Conservation (phyloP, 2,329 filamentous ascomycete genomes). For the Xylaria polymorpha region DNA sequence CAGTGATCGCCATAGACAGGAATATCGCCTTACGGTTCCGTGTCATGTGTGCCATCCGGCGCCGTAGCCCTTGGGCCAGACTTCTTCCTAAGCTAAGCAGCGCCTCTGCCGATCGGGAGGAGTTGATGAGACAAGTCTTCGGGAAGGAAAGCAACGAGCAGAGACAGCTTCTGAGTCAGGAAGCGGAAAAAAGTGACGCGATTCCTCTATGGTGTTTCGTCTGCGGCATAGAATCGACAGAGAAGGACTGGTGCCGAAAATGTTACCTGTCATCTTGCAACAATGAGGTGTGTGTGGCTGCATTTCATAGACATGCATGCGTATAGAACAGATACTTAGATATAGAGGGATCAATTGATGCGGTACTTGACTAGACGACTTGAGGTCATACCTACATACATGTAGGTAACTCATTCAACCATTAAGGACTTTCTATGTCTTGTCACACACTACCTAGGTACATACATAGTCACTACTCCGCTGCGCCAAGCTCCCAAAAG, state of each 20-base stretch:
- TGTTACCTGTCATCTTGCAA: slow-evolving; percentile 38
- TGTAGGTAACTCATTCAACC: slow-evolving; percentile 1
- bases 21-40: slow-evolving; percentile 33
- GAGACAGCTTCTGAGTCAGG: slow-evolving; percentile 28
- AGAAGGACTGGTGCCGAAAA: slow-evolving; percentile 38
- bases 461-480: too few relatives aligned
- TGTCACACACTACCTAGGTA: too few relatives aligned
- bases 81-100: slow-evolving; percentile 36
- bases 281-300: slow-evolving; percentile 37
- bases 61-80: slow-evolving; percentile 36
- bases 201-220: slow-evolving; percentile 40
- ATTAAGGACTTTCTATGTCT: not conserved
- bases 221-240: slow-evolving; percentile 38
- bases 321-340: slow-evolving; percentile 17
- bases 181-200: slow-evolving; percentile 29
- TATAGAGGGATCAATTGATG: slow-evolving; percentile 13
- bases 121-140: slow-evolving; percentile 38
- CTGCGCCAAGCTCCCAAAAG: too few relatives aligned
- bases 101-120: slow-evolving; percentile 32
- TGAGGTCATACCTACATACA: too few relatives aligned
- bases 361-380: not conserved
- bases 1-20: slow-evolving; percentile 35
- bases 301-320: slow-evolving; percentile 39
- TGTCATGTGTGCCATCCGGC: slow-evolving; percentile 39
- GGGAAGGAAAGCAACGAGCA: slow-evolving; percentile 36